phyloP scores from a whole-genome alignment of 2,329 filamentous ascomycete species.

The Ilyonectria destructans region DNA sequence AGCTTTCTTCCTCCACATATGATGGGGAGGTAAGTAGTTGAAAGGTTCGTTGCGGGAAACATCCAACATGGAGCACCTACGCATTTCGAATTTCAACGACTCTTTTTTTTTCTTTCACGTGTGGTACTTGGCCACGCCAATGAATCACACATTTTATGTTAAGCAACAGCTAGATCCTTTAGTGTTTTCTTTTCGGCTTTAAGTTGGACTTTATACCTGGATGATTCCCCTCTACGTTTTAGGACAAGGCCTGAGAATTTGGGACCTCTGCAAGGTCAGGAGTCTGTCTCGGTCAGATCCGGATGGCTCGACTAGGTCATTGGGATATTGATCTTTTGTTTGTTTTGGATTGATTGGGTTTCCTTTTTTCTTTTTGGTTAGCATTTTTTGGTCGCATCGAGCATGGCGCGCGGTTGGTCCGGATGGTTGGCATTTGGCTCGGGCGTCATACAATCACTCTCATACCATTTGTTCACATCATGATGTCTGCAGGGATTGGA shows the following conservation, averaged over 20 bases:
- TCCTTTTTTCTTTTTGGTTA: conserved; percentile 16
- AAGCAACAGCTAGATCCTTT: conserved; percentile 19
- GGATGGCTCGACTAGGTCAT: conserved; percentile 32
- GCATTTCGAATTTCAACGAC: neutral
- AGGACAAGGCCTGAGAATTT: conserved; percentile 17
- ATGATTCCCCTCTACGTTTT: conserved; percentile 41
- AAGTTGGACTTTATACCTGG: conserved; percentile 18
- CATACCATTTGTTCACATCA: conserved; percentile 23
- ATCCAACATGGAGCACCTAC: neutral
- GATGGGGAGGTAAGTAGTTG: conserved; percentile 51
- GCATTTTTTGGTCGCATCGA: conserved; percentile 30
- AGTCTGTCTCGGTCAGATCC: conserved; percentile 19
- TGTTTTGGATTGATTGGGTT: conserved; percentile 15
- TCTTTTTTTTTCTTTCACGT: conserved; percentile 7
- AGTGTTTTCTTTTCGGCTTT: conserved; percentile 26
- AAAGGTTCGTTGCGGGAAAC: neutral
- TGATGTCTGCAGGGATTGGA: conserved; percentile 18
- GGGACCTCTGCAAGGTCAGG: conserved; percentile 10
- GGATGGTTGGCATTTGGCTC: conserved; percentile 29
- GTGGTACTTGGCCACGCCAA: neutral
- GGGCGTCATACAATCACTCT: conserved; percentile 24
- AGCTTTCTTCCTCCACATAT: conserved; percentile 53
- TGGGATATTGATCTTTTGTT: conserved; percentile 10
- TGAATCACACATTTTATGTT: neutral
- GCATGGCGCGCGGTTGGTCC: conserved; percentile 29